A percentile compares a stretch with the other conserved stretches of the same genome.
phyloP scores from a whole-genome alignment of 441 rosid species.

The Mallotus japonicus region DNA sequence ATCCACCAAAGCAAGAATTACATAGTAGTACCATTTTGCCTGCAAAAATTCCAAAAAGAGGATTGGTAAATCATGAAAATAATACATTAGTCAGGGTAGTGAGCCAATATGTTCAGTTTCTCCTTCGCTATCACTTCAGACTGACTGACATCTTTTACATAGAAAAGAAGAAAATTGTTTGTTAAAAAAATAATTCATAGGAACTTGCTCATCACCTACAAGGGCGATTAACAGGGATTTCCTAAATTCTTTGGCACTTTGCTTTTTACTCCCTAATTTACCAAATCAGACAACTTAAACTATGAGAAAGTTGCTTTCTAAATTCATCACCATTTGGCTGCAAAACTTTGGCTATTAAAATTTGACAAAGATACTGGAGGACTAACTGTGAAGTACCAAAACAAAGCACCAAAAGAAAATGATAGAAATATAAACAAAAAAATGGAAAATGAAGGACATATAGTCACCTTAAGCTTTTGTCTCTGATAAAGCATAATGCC shows the following conservation, averaged over 20 bases:
- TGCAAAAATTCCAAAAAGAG: constrained; percentile 38
- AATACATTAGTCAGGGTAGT: constrained; percentile 1
- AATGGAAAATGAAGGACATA: constrained; percentile 4
- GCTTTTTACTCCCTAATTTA: neutral
- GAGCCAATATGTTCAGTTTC: constrained; percentile 1
- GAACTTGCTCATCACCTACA: constrained; percentile 1
- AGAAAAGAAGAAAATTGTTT: neutral
- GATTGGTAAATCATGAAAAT: neutral
- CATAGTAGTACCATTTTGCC: constrained; percentile 91
- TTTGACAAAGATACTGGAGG: neutral
- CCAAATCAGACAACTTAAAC: constrained; percentile 3
- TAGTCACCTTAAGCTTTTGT: constrained; percentile 57
- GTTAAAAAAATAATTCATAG: neutral
- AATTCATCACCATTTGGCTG: neutral
- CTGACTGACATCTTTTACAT: neutral
- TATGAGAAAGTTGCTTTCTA: neutral
- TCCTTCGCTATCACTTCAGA: neutral
- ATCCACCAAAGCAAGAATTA: constrained; percentile 72
- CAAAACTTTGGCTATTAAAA: neutral
- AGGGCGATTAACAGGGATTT: neutral
- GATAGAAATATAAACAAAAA: neutral
- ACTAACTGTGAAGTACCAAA: neutral
- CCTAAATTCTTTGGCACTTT: neutral
- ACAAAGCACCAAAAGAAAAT: neutral
- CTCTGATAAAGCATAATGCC: constrained; percentile 51